Base-by-base conservation (phyloP, 2,329 filamentous ascomycete genomes). In the Claviceps maximensis region DNA sequence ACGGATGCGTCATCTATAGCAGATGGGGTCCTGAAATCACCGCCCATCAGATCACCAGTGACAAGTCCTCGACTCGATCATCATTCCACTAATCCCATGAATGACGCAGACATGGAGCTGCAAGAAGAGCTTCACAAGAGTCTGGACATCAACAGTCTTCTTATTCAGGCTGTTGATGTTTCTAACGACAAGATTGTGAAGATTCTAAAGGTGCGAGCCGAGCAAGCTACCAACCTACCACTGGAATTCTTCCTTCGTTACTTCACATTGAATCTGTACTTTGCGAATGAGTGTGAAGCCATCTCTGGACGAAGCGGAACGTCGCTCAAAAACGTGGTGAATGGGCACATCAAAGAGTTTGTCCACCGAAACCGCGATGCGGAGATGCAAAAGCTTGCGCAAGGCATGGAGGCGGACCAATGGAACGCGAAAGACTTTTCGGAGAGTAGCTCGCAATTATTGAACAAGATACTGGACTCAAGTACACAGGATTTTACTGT, bases 281-380 rank as follows among this genome's bases (percentile, higher is more conserved):
- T 94, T 66, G 85, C 86, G 47, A 89, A 89, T 56, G 88, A 94
- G 65, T 93, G 88, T 62, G 88, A 94, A 67, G 84, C 86, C 17
- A 83, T 93, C 21, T 91, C 86, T 23, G 87, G 88, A 0, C 79
- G 86, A 53, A 86, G 86, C 55, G 86, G 87, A 9, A 84, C 82
- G 2, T 74, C 82, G 1, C 71, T 94, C 6, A 91, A 91, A 68
- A 87, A 79, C 19, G 79, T 89, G 33, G 85, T 94, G 55, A 90
- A 91, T 59, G 77, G 76, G 31, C 88, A 94, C 58, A 91, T 94
- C 65, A 85, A 81, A 60, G 85, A 88, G 15, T 93, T 89, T 63
- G 83, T 91, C 25, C 77, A 84, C 54, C 75, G 75, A 36, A 80
- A 88, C 59, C 83, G 84, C 21, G 85, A 89, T 54, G 70, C 74